phyloP scores from a whole-genome alignment of 345 rosid species.

The Diplotaxis tenuifolia region DNA sequence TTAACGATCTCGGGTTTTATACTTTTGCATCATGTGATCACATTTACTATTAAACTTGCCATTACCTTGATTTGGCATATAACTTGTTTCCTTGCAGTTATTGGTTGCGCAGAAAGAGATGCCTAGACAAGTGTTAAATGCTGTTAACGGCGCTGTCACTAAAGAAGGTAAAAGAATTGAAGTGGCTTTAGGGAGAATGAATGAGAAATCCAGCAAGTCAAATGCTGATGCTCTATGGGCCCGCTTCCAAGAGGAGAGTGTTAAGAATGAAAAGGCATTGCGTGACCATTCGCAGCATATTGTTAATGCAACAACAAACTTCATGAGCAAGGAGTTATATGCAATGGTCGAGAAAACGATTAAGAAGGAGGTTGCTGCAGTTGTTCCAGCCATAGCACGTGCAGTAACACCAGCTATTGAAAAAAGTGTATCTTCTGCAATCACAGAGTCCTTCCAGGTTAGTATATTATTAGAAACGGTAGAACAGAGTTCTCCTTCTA shows the following conservation, averaged over 20 bases:
- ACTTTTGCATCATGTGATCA: background rate
- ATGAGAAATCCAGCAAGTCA: slow-evolving; percentile 69
- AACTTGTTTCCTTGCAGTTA: slow-evolving; percentile 43
- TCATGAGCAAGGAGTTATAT: background rate
- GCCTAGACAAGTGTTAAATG: slow-evolving; percentile 73
- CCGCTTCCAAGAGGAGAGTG: slow-evolving; percentile 55
- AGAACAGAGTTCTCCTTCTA: background rate
- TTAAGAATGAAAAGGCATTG: background rate
- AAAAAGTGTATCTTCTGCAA: background rate
- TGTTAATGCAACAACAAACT: background rate
- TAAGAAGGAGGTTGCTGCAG: background rate
- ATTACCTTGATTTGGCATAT: background rate
- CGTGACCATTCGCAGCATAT: background rate
- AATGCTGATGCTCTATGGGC: slow-evolving; percentile 80
- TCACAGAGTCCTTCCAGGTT: background rate
- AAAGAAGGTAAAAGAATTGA: slow-evolving; percentile 82
- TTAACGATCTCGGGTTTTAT: background rate
- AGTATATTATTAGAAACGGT: background rate
- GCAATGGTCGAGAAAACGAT: background rate
- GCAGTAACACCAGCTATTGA: background rate
- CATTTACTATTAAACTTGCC: background rate
- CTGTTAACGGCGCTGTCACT: slow-evolving; percentile 48
- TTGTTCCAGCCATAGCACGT: background rate
- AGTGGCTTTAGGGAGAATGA: slow-evolving; percentile 60
- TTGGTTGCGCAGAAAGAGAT: slow-evolving; percentile 64